phyloP scores from a whole-genome alignment of 306 rosid genomes.

The Pyrus communis region DNA sequence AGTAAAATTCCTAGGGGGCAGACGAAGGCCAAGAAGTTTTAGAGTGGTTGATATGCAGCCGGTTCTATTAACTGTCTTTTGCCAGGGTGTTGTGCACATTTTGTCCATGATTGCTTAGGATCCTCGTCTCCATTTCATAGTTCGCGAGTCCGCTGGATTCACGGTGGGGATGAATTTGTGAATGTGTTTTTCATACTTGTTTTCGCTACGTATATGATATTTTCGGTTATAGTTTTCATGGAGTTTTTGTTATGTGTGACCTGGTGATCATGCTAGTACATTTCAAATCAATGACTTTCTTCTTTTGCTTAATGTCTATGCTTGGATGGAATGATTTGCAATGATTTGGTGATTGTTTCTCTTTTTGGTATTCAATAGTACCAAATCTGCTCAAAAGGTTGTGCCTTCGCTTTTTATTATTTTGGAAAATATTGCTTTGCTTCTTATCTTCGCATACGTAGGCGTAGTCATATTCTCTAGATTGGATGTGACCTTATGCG shows the following conservation, averaged over 20 bases:
- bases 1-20: slow-evolving; percentile 76
- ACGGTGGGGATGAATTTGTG: slow-evolving; percentile 23
- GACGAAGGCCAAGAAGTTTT: slow-evolving; percentile 55
- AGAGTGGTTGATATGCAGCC: not conserved
- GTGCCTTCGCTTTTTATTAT: too few species aligned
- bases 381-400: too few species aligned
- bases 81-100: slow-evolving; percentile 15
- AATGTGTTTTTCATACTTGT: not conserved
- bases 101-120: slow-evolving; percentile 24
- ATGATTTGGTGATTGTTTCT: not conserved
- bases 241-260: not conserved
- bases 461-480: too few species aligned
- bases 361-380: not conserved
- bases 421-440: too few species aligned
- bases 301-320: not conserved
- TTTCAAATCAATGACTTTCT: not conserved
- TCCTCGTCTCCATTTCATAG: slow-evolving; percentile 19
- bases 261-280: not conserved
- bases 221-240: not conserved
- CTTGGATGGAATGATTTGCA: not conserved
- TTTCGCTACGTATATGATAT: not conserved
- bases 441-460: too few species aligned
- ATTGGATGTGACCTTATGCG: too few species aligned
- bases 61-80: not conserved
- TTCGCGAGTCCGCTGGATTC: slow-evolving; percentile 16